Evolutionary conservation across 306 rosid genomes (phyloP), one percentile per base, ranked within the genome.

Genomic region (Ziziphus jujuba): DNA sequence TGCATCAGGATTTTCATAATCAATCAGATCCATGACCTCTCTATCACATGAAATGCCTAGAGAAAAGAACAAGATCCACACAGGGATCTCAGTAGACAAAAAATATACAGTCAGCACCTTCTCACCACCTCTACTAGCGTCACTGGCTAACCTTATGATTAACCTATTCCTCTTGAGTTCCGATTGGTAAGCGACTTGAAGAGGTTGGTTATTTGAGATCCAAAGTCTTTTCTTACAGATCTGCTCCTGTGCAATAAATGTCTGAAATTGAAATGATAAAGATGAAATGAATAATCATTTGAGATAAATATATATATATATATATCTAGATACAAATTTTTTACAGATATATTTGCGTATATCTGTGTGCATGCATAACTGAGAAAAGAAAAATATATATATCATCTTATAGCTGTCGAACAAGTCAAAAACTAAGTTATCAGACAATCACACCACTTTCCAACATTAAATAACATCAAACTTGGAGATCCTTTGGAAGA

Each of bases 201-300:
- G 84, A 51, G 70, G 79, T 45, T 82, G 99, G 77, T 6, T 59
- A 74, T 75, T 84, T 20, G 84, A 9, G 65, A 91, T 78, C 89
- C 96, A 87, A 45, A 90, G 96, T 77, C 90, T 87, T 85, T 72
- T 95, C 38, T 77, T 31, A 77, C 82, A 80, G 10, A 84, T 67
- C 66, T 91, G 97, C 82, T 95, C 97, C 75, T 95, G 99, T 9
- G 97, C 97, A 63, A 95, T 84, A 81, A 95, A 90, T 60, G 87
- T 79, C 99, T 95, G 89, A 80, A 83, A 77, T 56, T 69, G 19
- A 28, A 61, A 78, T 59, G 3, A 22, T 19, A 47, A 63, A 56
- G 14, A 71, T 56, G 63, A 72, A 43, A 56, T 51, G 45, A 28
- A 65, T 25, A 61, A 48, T 44, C 40, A 65, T 17, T 36, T 23